Evolutionary conservation across 2,329 filamentous ascomycete genomes (phyloP).

Genomic region (Pseudogymnoascus sp.): DNA sequence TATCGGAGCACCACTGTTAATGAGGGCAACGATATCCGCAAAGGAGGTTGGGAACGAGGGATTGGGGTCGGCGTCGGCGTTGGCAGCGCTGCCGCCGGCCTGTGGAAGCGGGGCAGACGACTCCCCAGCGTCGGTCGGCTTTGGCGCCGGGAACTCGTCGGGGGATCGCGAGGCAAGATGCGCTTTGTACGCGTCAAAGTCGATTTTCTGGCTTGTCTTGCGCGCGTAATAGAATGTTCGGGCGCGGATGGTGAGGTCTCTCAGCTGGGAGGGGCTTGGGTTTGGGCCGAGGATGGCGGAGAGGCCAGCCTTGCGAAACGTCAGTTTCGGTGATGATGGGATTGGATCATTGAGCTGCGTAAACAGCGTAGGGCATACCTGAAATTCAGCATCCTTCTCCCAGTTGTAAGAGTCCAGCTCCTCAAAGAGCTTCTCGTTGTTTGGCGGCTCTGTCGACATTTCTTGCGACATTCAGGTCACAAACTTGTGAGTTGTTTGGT

Average conservation of each 20-base stretch:
- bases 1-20: constrained; percentile 72
- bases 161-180: constrained; percentile 43
- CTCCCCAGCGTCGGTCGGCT: constrained; percentile 11
- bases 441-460: background rate
- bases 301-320: constrained; percentile 42
- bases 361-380: constrained; percentile 34
- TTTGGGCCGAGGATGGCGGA: constrained; percentile 53
- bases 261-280: constrained; percentile 42
- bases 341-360: background rate
- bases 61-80: constrained; percentile 7
- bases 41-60: constrained; percentile 40
- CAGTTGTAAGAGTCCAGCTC: constrained; percentile 60
- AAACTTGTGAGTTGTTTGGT: background rate
- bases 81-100: background rate
- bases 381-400: constrained; percentile 59
- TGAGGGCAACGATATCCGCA: constrained; percentile 75
- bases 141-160: constrained; percentile 15
- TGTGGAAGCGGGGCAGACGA: background rate
- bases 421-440: constrained; percentile 40
- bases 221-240: constrained; percentile 60
- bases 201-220: constrained; percentile 42
- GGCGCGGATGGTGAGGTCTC: constrained; percentile 54
- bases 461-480: background rate
- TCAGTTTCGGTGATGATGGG: constrained; percentile 7
- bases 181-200: constrained; percentile 58